Evolutionary conservation across 2,329 filamentous ascomycete species (phyloP), one percentile per base, ranked within the genome.

Genomic region (Tolypocladium amazonense): DNA sequence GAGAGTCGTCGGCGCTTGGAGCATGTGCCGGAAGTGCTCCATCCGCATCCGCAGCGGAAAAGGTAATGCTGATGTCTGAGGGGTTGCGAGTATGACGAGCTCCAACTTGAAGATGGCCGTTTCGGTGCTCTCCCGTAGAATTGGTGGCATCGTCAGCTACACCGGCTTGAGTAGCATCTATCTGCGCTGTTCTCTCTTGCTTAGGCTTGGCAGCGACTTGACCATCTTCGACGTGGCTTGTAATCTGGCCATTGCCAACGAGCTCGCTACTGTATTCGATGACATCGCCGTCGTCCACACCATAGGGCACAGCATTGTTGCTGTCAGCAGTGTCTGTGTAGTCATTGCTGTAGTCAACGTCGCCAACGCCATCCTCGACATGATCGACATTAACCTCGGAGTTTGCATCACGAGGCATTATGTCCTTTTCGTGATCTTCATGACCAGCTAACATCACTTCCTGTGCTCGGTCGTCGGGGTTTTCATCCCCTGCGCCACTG

Each of bases 11-110:
- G 55, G 67, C 64, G 57, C 65, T 66, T 45, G 64, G 65, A 57
- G 62, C 62, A 55, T 56, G 53, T 41, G 65, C 71, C 71, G 61
- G 54, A 39, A 59, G 53, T 53, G 57, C 56, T 43, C 63, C 55
- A 65, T 73, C 64, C 72, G 70, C 58, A 52, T 64, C 59, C 60
- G 60, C 62, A 56, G 58, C 61, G 52, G 64, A 65, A 62, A 66
- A 67, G 7, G 62, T 52, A 8, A 63, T 62, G 61, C 56, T 59
- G 20, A 54, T 23, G 56, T 61, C 61, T 23, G 50, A 58, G 11
- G 38, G 25, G 18, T 39, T 50, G 50, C 52, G 50, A 52, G 18
- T n/a, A n/a, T 52, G 55, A 50, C 60, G 57, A 64, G 66, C 47
- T 61, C 61, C 55, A 41, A 33, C 25, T 20, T 56, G 15, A 8